Evolutionary conservation across 1,284 basidiomycete species (phyloP), one percentile per base, ranked within the genome.

Genomic region (Marasmius oreades): DNA sequence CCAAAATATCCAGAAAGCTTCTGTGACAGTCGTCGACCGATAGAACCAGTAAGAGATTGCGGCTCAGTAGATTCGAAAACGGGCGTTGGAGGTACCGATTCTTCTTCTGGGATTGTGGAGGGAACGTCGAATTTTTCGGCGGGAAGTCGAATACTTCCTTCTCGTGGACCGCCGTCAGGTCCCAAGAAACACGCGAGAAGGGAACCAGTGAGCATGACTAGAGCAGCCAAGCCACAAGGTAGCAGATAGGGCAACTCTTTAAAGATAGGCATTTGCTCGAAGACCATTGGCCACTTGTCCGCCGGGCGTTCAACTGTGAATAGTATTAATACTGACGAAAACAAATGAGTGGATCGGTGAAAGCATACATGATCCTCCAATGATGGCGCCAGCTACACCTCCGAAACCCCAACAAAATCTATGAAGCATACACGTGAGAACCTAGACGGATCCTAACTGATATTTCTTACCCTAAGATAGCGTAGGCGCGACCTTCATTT

Each of bases 401-500:
- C 95, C 95, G 67, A 98, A 86, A 60, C 95, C 95, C 95, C 95
- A 98, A 62, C 88, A 93, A 72, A 97, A 97, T 12, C 82, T 85
- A 56, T 11, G 36, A 52, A 51, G 22, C 39, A 47, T 12, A 16
- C 23, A 26, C 42, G 34, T 36, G 45, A 42, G 51, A 46, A 52
- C 63, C 47, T 57, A 51, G 36, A 34, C 23, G 10, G 51, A 34
- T 36, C n/a, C 52, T 31, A 20, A 36, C 26, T 37, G 23, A 20
- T 28, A 43, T 42, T 31, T 59, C 71, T 65, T 65, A 88, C 88
- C 94, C 95, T 53, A 98, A 80, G 62, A 95, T 92, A 48, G 93
- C 93, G 69, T 97, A 97, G 14, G 95, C 95, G 62, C 93, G 82
- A 34, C 92, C 92, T 71, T 97, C 95, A 70, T 98, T 98, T 55